Base-by-base conservation (phyloP, 495 filamentous ascomycete genomes). In the Talaromyces nanjingensis region DNA sequence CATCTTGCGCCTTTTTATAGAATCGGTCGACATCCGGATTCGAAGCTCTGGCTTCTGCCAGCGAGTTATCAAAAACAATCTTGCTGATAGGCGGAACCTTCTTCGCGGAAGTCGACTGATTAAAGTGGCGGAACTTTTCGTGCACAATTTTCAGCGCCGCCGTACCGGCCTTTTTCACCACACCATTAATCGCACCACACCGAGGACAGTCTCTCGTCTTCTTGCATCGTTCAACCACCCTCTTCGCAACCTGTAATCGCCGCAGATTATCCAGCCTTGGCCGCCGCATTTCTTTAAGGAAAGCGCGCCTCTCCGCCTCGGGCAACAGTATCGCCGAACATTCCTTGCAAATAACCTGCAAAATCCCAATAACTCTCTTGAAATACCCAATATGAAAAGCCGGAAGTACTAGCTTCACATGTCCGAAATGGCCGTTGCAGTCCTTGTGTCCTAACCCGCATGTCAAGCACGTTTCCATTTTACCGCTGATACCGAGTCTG, bases 311-410 rank as follows among this genome's bases (percentile, higher is more conserved):
- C 54, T 96, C 89, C 5, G 80, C 75, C 67, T 96, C 92, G 9
- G 86, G 83, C 25, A 98, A 81, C 22, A 98, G 79, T 33, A 97
- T 86, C 59, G 82, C 84, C 2, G 90, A 77, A 37, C 71, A 79
- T 68, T 73, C 67, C 72, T 98, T 98, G 86, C 94, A 98, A 66
- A 98, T 93, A 65, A 91, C 88, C 70, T 97, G 91, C 37, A 98
- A 80, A 53, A 96, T 92, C 18, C 85, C 84, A 64, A 96, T 91
- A 49, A 93, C 91, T 66, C 92, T 89, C 69, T 90, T 93, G 69
- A 98, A 87, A 69, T 97, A 98, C 63, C 94, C 94, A 65, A 98
- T 90, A 70, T 98, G 94, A 68, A 97, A 97, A 29, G 89, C 89
- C 5, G 94, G 94, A 11, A 98, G 81, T 7, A 92, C 91, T 22